Evolutionary conservation across 768 basidiomycete species (phyloP).

Genomic region (Russula sp.): DNA sequence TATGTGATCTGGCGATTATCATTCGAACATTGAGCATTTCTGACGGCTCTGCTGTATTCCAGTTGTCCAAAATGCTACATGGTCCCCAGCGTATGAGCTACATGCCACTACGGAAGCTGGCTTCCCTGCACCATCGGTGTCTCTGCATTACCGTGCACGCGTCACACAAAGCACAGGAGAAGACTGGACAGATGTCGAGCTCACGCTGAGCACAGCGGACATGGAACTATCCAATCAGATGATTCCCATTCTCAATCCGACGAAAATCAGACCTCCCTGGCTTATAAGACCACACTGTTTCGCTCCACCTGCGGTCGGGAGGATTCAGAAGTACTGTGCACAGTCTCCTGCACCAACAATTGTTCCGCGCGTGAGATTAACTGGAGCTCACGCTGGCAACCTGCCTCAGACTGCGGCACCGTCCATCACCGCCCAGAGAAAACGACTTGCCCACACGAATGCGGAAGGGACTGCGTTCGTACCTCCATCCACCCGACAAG

Average conservation of each 20-base stretch:
- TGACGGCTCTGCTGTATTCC: constrained; percentile 23
- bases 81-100: constrained; percentile 56
- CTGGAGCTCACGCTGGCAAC: too few species aligned
- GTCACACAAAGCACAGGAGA: constrained; percentile 54
- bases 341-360: too few species aligned
- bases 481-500: too few species aligned
- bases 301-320: too few species aligned
- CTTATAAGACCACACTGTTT: not conserved
- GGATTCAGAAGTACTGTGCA: too few species aligned
- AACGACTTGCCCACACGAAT: too few species aligned
- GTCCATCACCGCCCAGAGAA: too few species aligned
- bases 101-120: constrained; percentile 42
- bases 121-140: constrained; percentile 39
- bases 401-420: too few species aligned
- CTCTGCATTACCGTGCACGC: constrained; percentile 50
- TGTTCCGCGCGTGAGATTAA: too few species aligned
- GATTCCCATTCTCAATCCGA: constrained; percentile 26
- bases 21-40: not conserved
- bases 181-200: constrained; percentile 46
- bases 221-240: constrained; percentile 35
- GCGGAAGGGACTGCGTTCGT: not conserved
- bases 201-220: constrained; percentile 49
- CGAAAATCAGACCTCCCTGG: constrained; percentile 6
- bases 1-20: constrained; percentile 28
- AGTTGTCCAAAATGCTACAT: constrained; percentile 49